These are phyloP conservation scores for Globisporangium canariense DNA, from an alignment of 352 stramenopile species.

Conservation along the genomic window DNA sequence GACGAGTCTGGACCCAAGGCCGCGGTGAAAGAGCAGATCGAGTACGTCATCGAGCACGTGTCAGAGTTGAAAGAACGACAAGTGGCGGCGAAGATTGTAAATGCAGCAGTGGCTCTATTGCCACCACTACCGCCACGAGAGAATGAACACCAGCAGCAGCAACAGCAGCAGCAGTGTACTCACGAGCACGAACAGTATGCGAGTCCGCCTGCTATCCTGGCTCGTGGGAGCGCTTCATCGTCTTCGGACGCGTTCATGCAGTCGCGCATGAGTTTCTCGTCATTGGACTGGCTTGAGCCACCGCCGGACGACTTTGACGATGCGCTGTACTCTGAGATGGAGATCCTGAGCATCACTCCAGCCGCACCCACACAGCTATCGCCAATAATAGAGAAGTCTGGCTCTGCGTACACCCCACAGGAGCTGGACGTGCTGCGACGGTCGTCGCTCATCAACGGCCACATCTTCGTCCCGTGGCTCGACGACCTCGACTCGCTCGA, in stretches of 20 bases:
- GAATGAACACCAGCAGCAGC: background rate
- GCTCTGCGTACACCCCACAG: constrained; percentile 43
- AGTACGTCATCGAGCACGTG: constrained; percentile 75
- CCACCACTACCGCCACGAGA: background rate
- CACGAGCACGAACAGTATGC: background rate
- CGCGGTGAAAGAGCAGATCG: constrained; percentile 59
- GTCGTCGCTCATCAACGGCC: constrained; percentile 81
- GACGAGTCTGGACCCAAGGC: constrained; percentile 28
- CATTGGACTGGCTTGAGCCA: constrained; percentile 41
- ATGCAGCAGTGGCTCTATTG: background rate
- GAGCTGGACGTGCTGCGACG: constrained; percentile 78
- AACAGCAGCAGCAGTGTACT: background rate
- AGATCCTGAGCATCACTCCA: constrained; percentile 10
- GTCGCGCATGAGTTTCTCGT: constrained; percentile 18
- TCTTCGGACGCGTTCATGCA: constrained; percentile 10
- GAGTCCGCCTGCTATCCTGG: background rate
- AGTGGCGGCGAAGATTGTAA: background rate
- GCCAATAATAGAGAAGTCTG: constrained; percentile 11
- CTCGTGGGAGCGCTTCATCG: background rate
- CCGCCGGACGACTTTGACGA: constrained; percentile 14
- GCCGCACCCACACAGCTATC: background rate
- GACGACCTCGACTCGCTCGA: constrained; percentile 61
- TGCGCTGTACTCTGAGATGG: constrained; percentile 2
- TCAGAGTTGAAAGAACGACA: constrained; percentile 41
- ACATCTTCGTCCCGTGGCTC: constrained; percentile 82